Evolutionary conservation across 169 alveolate species (phyloP).

Genomic region (Amoebophrya sp.): DNA sequence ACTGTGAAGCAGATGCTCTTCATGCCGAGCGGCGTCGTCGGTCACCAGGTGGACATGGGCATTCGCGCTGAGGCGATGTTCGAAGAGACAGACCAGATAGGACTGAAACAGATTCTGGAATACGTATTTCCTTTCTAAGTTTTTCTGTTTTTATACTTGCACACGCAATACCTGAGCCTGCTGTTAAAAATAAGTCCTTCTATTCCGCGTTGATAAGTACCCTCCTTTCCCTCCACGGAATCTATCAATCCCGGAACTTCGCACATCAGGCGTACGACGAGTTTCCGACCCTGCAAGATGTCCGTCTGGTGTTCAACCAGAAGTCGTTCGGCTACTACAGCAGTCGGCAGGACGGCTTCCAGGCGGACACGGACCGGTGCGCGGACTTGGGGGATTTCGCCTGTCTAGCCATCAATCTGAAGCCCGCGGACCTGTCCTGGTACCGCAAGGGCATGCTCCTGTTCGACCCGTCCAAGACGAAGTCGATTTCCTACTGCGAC

Average conservation of each 20-base stretch:
- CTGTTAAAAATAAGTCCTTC: no score
- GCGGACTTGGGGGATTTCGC: background rate
- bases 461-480: background rate
- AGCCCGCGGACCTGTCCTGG: background rate
- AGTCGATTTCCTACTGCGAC: background rate
- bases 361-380: constrained; percentile 9
- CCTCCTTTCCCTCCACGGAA: no score
- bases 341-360: background rate
- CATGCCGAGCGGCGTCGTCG: background rate
- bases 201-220: no score
- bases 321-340: background rate
- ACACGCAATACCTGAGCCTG: no score
- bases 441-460: background rate
- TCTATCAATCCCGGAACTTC: no score
- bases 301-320: background rate
- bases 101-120: background rate
- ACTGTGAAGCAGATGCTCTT: background rate
- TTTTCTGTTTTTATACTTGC: no score
- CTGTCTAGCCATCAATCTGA: background rate
- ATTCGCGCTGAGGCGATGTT: background rate
- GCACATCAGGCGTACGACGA: background rate
- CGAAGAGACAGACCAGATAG: background rate
- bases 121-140: no score
- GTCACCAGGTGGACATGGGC: background rate
- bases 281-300: constrained; percentile 4